These are phyloP conservation scores for Piloderma croceum DNA, from an alignment of 768 basidiomycete genomes.

Conservation along the genomic window DNA sequence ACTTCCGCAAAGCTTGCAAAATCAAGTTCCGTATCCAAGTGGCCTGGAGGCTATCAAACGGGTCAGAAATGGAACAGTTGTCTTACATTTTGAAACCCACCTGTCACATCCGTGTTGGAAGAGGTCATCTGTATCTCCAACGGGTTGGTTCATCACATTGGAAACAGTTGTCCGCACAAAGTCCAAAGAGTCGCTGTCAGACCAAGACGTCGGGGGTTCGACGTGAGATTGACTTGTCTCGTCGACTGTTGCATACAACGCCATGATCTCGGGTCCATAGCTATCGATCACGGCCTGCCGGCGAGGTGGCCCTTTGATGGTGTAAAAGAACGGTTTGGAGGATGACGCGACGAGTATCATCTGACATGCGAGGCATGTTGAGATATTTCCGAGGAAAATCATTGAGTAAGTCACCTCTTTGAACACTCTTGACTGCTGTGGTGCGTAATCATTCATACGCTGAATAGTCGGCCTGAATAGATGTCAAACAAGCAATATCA, in stretches of 20 bases:
- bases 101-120: conserved; percentile 39
- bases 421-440: conserved; percentile 36
- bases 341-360: conserved; percentile 39
- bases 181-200: conserved; percentile 12
- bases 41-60: conserved; percentile 35
- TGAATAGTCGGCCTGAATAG: conserved; percentile 33
- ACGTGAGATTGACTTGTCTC: conserved; percentile 24
- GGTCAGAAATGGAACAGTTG: too few relatives aligned
- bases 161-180: conserved; percentile 31
- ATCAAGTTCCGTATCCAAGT: conserved; percentile 32
- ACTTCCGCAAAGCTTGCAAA: conserved; percentile 15
- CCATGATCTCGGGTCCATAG: conserved; percentile 38
- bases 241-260: conserved; percentile 28
- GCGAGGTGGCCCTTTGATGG: conserved; percentile 35
- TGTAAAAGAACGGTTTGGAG: conserved; percentile 37
- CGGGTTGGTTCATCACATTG: conserved; percentile 20
- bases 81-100: too few relatives aligned
- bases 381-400: background rate
- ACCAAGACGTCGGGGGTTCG: conserved; percentile 24
- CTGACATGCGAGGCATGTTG: conserved; percentile 11
- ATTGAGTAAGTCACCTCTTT: conserved; percentile 38
- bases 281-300: conserved; percentile 31
- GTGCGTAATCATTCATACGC: conserved; percentile 31
- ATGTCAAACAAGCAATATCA: too few relatives aligned
- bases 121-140: conserved; percentile 31